These are phyloP conservation scores for Saccharomycopsis sp. DNA, from an alignment of 805 yeast genomes.

Conservation along the genomic window DNA sequence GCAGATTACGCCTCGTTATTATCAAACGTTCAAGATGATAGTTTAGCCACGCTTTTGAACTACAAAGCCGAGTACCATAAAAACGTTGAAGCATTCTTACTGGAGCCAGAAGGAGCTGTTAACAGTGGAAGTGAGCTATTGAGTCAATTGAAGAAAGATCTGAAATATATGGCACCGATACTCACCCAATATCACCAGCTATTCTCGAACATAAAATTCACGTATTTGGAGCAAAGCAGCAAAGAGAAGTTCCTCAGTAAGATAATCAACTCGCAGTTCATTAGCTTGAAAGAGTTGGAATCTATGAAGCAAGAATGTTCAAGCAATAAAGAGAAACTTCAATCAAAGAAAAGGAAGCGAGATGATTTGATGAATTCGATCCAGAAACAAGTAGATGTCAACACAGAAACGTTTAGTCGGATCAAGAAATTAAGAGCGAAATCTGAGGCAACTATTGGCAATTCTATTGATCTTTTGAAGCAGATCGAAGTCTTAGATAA, in stretches of 20 bases:
- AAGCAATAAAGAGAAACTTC: conserved; percentile 9
- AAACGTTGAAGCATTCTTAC: conserved; percentile 14
- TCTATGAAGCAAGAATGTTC: conserved; percentile 1
- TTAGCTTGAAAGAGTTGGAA: conserved; percentile 15
- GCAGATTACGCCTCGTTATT: neutral
- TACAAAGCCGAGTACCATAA: conserved; percentile 17
- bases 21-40: conserved; percentile 8
- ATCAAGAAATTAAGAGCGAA: conserved; percentile 4
- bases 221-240: conserved; percentile 20
- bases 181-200: conserved; percentile 15
- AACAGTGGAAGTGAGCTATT: conserved; percentile 4
- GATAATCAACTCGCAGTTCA: conserved; percentile 15
- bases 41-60: conserved; percentile 5
- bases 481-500: conserved; percentile 14
- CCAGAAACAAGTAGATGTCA: neutral
- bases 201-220: conserved; percentile 20
- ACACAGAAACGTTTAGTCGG: neutral
- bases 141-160: conserved; percentile 13
- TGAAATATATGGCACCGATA: conserved; percentile 9
- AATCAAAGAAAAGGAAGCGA: conserved; percentile 10
- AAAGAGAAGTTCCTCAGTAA: conserved; percentile 20
- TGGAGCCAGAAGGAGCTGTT: neutral
- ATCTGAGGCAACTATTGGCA: neutral
- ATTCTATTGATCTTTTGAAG: conserved; percentile 10
- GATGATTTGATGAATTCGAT: conserved; percentile 13